These are phyloP conservation scores for Ceriops zippeliana DNA, from an alignment of 345 rosid genomes.

Conservation along the genomic window DNA sequence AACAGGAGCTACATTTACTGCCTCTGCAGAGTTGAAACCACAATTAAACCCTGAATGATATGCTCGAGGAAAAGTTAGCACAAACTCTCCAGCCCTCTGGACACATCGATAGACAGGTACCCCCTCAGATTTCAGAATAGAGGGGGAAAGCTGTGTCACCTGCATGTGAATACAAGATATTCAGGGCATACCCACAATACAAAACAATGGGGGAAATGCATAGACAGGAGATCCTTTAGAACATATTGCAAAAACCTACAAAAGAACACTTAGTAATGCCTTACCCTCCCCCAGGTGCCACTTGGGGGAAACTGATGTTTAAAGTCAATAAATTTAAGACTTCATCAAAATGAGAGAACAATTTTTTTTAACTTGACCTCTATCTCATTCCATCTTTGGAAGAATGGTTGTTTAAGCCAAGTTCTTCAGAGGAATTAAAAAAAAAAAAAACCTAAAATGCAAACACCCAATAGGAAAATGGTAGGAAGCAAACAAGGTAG, in stretches of 20 bases:
- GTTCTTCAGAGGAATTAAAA: too few species aligned
- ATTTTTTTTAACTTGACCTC: too few species aligned
- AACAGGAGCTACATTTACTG: constrained; percentile 97
- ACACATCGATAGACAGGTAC: constrained; percentile 88
- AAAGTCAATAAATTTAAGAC: too few species aligned
- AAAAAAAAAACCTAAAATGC: too few species aligned
- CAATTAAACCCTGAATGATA: constrained; percentile 95
- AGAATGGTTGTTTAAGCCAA: too few species aligned
- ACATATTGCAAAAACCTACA: too few species aligned
- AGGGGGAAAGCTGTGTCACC: constrained; percentile 98
- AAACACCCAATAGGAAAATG: too few species aligned
- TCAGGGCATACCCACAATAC: background rate
- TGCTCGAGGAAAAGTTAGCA: constrained; percentile 96
- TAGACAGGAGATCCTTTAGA: background rate
- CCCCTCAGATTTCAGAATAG: constrained; percentile 83
- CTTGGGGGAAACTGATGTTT: background rate
- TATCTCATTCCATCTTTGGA: too few species aligned
- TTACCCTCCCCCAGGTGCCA: background rate
- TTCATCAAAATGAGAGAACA: too few species aligned
- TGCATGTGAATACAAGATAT: constrained; percentile 29
- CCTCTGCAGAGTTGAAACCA: constrained; percentile 99
- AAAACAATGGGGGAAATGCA: background rate
- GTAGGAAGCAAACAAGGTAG: background rate
- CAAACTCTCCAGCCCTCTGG: constrained; percentile 93
- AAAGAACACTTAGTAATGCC: background rate